Conservation (phyloP, 2,329 filamentous ascomycete genomes). For the Botrytis deweyae region DNA sequence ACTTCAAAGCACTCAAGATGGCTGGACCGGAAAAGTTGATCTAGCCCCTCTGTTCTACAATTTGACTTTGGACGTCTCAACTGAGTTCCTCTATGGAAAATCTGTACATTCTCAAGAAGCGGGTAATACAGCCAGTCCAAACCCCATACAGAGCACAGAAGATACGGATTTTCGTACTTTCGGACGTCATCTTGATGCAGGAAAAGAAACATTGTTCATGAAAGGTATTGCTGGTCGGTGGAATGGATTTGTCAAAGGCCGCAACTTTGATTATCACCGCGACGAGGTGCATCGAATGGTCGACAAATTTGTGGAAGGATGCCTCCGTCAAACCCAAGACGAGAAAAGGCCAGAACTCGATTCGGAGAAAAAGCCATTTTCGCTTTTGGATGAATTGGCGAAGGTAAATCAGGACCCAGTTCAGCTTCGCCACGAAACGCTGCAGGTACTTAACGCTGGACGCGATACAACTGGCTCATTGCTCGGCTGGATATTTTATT, state of each 20-base stretch:
- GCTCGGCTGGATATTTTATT: constrained; percentile 36
- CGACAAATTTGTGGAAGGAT: constrained; percentile 21
- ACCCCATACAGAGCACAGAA: constrained; percentile 8
- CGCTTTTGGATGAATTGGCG: constrained; percentile 46
- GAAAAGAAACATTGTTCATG: constrained; percentile 10
- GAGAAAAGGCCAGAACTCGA: constrained; percentile 35
- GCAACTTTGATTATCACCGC: constrained; percentile 3
- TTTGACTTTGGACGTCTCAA: constrained; percentile 64
- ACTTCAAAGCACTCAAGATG: constrained; percentile 25
- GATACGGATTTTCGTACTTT: constrained; percentile 4
- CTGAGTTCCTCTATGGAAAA: constrained; percentile 62
- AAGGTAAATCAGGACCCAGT: constrained; percentile 26
- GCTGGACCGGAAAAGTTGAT: constrained; percentile 50
- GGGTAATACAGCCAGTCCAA: constrained; percentile 25
- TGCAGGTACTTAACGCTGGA: constrained; percentile 26
- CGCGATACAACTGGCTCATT: constrained; percentile 27
- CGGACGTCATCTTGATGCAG: constrained; percentile 6
- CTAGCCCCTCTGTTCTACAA: constrained; percentile 62
- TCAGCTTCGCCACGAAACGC: constrained; percentile 29
- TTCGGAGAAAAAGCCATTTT: constrained; percentile 40
- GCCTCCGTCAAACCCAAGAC: constrained; percentile 24
- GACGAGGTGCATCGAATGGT: constrained; percentile 9
- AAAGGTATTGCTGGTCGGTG: constrained; percentile 5
- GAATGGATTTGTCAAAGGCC: background rate
- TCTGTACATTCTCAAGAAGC: constrained; percentile 34